These are phyloP conservation scores for Annulohypoxylon maeteangense DNA, from an alignment of 495 filamentous ascomycete species.

Conservation along the genomic window DNA sequence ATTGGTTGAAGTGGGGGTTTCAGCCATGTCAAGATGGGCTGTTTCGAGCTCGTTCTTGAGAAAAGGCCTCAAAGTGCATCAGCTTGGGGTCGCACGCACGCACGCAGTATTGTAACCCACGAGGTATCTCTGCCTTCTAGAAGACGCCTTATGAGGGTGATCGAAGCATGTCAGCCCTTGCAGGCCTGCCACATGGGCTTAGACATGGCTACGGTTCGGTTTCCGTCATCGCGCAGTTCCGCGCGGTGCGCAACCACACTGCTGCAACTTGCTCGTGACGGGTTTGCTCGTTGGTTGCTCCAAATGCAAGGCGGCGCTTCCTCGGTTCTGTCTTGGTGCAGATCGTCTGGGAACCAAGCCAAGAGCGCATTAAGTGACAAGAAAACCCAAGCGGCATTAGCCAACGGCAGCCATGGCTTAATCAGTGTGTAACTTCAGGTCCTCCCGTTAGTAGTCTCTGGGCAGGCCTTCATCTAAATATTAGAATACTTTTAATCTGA, in stretches of 20 bases:
- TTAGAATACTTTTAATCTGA: background rate
- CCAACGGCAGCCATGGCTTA: slow-evolving; percentile 7
- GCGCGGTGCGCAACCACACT: slow-evolving; percentile 28
- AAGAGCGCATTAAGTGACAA: slow-evolving; percentile 18
- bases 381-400: slow-evolving; percentile 28
- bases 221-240: slow-evolving; percentile 47
- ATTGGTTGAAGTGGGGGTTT: slow-evolving; percentile 26
- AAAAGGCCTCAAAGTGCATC: slow-evolving; percentile 19
- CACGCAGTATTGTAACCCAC: slow-evolving; percentile 14
- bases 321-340: slow-evolving; percentile 45
- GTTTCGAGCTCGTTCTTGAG: background rate
- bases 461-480: slow-evolving; percentile 14
- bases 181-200: slow-evolving; percentile 44
- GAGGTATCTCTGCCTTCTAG: slow-evolving; percentile 35
- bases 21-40: slow-evolving; percentile 15
- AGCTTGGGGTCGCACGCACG: slow-evolving; percentile 25
- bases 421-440: slow-evolving; percentile 15
- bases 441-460: slow-evolving; percentile 18
- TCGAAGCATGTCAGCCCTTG: slow-evolving; percentile 30
- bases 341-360: slow-evolving; percentile 29
- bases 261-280: slow-evolving; percentile 36
- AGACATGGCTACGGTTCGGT: slow-evolving; percentile 11
- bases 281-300: slow-evolving; percentile 41
- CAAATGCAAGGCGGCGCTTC: slow-evolving; percentile 49
- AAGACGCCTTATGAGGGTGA: slow-evolving; percentile 32